Percentiles rank a stretch among this genome's conserved stretches.
Conservation (phyloP, 495 filamentous ascomycete species). For the Viridothelium virens region DNA sequence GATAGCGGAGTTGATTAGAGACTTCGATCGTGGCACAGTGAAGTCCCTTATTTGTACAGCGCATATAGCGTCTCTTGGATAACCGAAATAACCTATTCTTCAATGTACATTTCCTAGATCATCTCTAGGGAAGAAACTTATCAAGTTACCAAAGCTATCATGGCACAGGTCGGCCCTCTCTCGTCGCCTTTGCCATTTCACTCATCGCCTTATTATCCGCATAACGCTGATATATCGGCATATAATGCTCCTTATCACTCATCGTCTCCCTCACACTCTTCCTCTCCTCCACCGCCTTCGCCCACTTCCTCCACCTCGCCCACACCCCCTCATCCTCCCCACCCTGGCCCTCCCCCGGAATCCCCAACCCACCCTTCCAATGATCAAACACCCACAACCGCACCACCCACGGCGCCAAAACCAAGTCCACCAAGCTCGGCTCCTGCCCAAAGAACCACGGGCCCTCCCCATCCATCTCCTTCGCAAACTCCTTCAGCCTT, state of each 20-base stretch:
- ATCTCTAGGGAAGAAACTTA: no score
- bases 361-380: conserved; percentile 57
- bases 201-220: conserved; percentile 65
- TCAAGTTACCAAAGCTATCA: conserved; percentile 27
- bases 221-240: conserved; percentile 60
- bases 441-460: conserved; percentile 56
- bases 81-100: no score
- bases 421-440: conserved; percentile 54
- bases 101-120: no score
- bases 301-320: conserved; percentile 55
- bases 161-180: conserved; percentile 54
- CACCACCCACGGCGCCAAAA: conserved; percentile 56
- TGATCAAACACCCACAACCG: conserved; percentile 63
- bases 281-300: conserved; percentile 46
- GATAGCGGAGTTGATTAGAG: neutral
- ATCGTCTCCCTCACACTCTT: conserved; percentile 53
- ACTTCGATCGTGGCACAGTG: neutral
- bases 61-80: neutral
- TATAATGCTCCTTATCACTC: conserved; percentile 54
- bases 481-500: conserved; percentile 47
- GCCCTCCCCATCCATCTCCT: conserved; percentile 51
- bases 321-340: conserved; percentile 48
- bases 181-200: conserved; percentile 59
- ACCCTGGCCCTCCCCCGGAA: conserved; percentile 45
- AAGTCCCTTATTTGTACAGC: neutral